A percentile compares a stretch with the other conserved stretches of the same genome.
phyloP scores from a whole-genome alignment of 2,329 filamentous ascomycete species.

The Celoporthe dispersa region DNA sequence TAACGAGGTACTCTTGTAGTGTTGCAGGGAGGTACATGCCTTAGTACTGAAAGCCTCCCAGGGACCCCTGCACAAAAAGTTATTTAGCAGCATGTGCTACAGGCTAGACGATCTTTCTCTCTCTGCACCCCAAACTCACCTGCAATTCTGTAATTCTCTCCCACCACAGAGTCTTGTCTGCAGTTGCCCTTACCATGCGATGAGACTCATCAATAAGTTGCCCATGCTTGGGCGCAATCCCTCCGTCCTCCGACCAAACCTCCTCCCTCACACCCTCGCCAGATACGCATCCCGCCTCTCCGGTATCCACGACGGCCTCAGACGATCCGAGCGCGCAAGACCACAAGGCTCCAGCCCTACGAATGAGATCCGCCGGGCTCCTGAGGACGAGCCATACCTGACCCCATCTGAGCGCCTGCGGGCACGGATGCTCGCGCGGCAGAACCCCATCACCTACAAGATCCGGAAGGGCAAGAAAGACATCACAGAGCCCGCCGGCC shows the following conservation, averaged over 20 bases:
- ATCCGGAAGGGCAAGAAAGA: constrained; percentile 57
- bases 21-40: too few relatives aligned
- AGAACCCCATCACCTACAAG: constrained; percentile 34
- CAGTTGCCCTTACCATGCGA: constrained; percentile 18
- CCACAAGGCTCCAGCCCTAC: constrained; percentile 37
- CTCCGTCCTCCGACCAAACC: constrained; percentile 6
- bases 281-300: constrained; percentile 62
- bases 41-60: background rate
- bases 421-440: constrained; percentile 31
- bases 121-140: background rate
- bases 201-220: constrained; percentile 27
- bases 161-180: background rate
- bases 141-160: constrained; percentile 8
- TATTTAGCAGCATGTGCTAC: background rate
- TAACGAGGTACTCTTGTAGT: background rate
- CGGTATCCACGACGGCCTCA: constrained; percentile 71
- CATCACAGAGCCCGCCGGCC: constrained; percentile 47
- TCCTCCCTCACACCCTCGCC: constrained; percentile 27
- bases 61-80: constrained; percentile 20
- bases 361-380: constrained; percentile 21
- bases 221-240: constrained; percentile 25
- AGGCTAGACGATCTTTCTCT: background rate
- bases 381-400: constrained; percentile 23
- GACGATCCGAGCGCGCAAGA: constrained; percentile 44
- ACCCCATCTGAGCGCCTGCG: constrained; percentile 35